Conservation (phyloP, 2,329 filamentous ascomycete genomes). For the Myrmaecium sp. region DNA sequence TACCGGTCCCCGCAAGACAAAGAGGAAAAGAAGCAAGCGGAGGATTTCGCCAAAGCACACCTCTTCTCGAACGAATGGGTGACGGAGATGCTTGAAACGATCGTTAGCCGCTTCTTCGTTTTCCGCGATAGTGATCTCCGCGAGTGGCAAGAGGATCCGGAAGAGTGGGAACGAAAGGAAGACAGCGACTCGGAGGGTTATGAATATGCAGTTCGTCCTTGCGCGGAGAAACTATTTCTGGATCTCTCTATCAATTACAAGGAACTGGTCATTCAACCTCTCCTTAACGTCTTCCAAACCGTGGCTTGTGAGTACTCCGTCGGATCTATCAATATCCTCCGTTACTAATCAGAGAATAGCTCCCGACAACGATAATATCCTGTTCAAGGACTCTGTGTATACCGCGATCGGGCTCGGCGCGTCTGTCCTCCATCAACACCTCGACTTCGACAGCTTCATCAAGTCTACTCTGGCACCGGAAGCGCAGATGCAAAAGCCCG, state of each 20-base stretch:
- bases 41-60: conserved; percentile 50
- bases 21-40: conserved; percentile 56
- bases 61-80: conserved; percentile 65
- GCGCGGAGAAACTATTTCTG: conserved; percentile 83
- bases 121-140: conserved; percentile 73
- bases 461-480: conserved; percentile 60
- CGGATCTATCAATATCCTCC: conserved; percentile 7
- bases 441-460: conserved; percentile 75
- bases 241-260: conserved; percentile 86
- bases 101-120: conserved; percentile 77
- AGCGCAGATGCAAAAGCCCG: conserved; percentile 48
- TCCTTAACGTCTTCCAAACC: conserved; percentile 68
- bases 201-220: conserved; percentile 84
- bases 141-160: conserved; percentile 85
- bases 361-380: conserved; percentile 49
- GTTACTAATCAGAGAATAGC: conserved; percentile 17
- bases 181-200: conserved; percentile 71
- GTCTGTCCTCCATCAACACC: conserved; percentile 50
- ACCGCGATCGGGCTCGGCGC: conserved; percentile 80
- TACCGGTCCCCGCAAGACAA: conserved; percentile 61
- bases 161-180: conserved; percentile 88
- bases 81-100: conserved; percentile 61
- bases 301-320: conserved; percentile 42
- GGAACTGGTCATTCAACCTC: conserved; percentile 56
- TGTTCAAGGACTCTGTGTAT: conserved; percentile 87